A percentile compares a stretch with the other conserved stretches of the same genome.
Evolutionary conservation across 441 rosid genomes (phyloP).

Genomic region (Gossypium schwendimanii): DNA sequence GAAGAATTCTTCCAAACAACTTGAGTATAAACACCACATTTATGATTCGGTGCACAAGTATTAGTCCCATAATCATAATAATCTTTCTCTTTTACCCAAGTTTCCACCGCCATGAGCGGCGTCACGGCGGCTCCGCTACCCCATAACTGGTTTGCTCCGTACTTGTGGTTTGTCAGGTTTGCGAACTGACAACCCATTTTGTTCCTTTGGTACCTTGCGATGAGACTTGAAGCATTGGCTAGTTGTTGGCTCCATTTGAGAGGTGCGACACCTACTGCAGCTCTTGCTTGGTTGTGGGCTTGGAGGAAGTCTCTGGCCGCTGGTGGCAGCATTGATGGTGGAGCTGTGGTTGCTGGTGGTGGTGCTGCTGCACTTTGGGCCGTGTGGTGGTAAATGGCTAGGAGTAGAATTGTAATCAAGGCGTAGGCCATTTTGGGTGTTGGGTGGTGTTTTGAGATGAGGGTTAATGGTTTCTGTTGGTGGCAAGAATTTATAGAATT

Average conservation of each 20-base stretch:
- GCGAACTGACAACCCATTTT: constrained; percentile 63
- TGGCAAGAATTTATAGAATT: constrained; percentile 1
- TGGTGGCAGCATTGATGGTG: constrained; percentile 11
- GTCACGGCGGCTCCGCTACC: constrained; percentile 41
- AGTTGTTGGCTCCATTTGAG: constrained; percentile 55
- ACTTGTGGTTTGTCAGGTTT: constrained; percentile 37
- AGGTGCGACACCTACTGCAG: constrained; percentile 51
- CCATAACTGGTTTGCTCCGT: constrained; percentile 73
- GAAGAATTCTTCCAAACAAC: constrained; percentile 21
- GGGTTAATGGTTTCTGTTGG: constrained; percentile 7
- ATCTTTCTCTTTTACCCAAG: constrained; percentile 60
- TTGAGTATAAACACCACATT: background rate
- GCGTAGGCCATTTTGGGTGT: constrained; percentile 11
- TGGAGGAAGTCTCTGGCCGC: constrained; percentile 47
- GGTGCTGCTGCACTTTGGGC: constrained; percentile 18
- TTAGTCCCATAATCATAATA: constrained; percentile 47
- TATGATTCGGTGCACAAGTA: constrained; percentile 29
- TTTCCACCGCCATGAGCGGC: constrained; percentile 52
- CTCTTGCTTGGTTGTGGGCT: constrained; percentile 71
- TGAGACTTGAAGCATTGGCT: constrained; percentile 40
- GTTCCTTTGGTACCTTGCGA: constrained; percentile 58
- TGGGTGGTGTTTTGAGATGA: constrained; percentile 9
- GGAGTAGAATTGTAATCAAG: constrained; percentile 27
- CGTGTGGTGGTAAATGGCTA: constrained; percentile 19
- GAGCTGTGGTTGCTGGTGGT: background rate